Conservation (phyloP, 352 stramenopile species). For the Globisporangium nodosum region DNA sequence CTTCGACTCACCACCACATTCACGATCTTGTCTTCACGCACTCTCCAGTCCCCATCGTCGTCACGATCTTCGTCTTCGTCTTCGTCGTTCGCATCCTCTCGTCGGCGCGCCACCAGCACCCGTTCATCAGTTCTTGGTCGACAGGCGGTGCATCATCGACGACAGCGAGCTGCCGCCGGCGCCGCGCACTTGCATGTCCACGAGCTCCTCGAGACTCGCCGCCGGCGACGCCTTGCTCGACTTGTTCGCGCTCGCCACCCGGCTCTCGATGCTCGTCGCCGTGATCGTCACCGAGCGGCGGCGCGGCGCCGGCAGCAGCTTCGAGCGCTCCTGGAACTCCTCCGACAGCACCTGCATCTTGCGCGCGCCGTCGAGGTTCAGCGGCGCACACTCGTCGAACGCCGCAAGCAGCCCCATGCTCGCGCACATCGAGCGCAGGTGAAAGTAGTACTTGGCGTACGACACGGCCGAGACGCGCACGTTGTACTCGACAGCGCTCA, state of each 20-base stretch:
- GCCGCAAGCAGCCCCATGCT: slow-evolving; percentile 76
- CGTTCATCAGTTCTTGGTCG: slow-evolving; percentile 20
- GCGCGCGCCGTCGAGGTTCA: slow-evolving; percentile 77
- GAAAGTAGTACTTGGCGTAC: slow-evolving; percentile 96
- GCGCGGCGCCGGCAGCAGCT: slow-evolving; percentile 58
- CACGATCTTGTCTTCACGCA: slow-evolving; percentile 1
- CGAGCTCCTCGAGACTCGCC: slow-evolving; percentile 75
- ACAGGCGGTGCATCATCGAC: slow-evolving; percentile 59
- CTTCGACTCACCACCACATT: slow-evolving; percentile 6
- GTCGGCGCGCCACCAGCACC: neutral
- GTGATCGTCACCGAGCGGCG: slow-evolving; percentile 81
- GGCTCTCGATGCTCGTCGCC: slow-evolving; percentile 31
- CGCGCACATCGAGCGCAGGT: slow-evolving; percentile 93
- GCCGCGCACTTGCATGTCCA: slow-evolving; percentile 77
- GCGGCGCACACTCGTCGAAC: slow-evolving; percentile 69
- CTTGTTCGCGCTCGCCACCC: slow-evolving; percentile 5
- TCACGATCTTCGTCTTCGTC: neutral
- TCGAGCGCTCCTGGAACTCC: slow-evolving; percentile 82
- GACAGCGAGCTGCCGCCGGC: slow-evolving; percentile 41
- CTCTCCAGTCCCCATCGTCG: neutral
- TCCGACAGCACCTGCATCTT: slow-evolving; percentile 88
- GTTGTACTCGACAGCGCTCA: slow-evolving; percentile 89
- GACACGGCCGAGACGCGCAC: slow-evolving; percentile 83
- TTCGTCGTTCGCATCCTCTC: neutral
- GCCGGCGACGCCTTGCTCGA: slow-evolving; percentile 47